Evolutionary conservation across 805 yeast species (phyloP), one percentile per base, ranked within the genome.

Genomic region (Candida pini): DNA sequence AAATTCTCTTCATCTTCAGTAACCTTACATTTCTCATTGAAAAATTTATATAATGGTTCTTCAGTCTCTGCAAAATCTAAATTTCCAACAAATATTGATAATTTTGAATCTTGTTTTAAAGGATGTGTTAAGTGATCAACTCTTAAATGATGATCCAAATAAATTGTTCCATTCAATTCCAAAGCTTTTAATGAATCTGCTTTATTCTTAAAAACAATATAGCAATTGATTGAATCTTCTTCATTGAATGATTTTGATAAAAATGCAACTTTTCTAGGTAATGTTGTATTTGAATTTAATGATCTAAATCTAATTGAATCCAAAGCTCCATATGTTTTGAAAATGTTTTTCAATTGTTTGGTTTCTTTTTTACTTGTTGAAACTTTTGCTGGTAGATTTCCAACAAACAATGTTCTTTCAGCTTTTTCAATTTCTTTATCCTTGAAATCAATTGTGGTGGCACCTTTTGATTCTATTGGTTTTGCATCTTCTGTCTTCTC

Each of bases 41-140:
- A 92, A 56, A 81, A 86, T 35, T 67, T 71, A 95, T 96, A 92
- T 23, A 92, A 66, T 22, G 77, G 70, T 57, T 92, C 98, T 60
- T 92, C 99, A 39, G 73, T 73, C 56, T 86, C 95, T 57, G 87
- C 96, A 54, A 92, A 92, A 54, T 87, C 95, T 42, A 92, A 66
- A 58, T 92, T 90, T 19, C 99, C 99, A 15, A 92, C 87, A 54
- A 92, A 92, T 17, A 92, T 75, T 16, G 90, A 79, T 38, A 88
- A 72, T 53, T 79, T 82, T 58, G 81, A 79, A 48, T 87, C 96
- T 51, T 84, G 88, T 43, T 80, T 76, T 12, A 87, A 68, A 15
- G 98, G 97, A 56, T 88, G 95, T 0, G 94, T 74, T n/a, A 89
- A 83, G 39, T 88, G 88, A 57, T 92, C 98, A 9, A 90, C 90